A percentile compares a stretch with the other conserved stretches of the same genome.
Evolutionary conservation across 495 filamentous ascomycete genomes (phyloP).

Genomic region (Saxispiralis lemnorum): DNA sequence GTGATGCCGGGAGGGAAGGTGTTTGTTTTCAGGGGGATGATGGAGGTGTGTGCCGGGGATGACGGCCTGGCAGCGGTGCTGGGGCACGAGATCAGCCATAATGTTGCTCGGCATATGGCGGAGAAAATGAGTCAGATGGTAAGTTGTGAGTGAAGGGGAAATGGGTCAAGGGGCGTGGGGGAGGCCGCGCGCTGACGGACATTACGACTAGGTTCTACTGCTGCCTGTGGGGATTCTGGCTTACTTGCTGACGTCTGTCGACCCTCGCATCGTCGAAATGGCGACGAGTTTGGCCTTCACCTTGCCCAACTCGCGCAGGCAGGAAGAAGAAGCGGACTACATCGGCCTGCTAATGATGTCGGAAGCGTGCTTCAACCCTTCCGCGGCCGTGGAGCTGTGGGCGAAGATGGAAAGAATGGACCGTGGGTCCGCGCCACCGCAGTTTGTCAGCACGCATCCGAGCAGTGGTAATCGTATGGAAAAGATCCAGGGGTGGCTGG

Average conservation of each 20-base stretch:
- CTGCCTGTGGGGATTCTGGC: conserved; percentile 36
- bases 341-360: conserved; percentile 68
- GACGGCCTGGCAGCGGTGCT: conserved; percentile 69
- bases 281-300: conserved; percentile 45
- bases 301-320: conserved; percentile 51
- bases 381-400: conserved; percentile 60
- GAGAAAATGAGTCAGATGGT: conserved; percentile 54
- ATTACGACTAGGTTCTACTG: conserved; percentile 19
- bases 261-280: conserved; percentile 27
- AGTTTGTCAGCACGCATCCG: conserved; percentile 79
- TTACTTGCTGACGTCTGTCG: conserved; percentile 33
- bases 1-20: conserved; percentile 87
- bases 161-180: too few species aligned
- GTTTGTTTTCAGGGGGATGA: conserved; percentile 70
- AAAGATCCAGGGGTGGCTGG: conserved; percentile 45
- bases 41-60: conserved; percentile 53
- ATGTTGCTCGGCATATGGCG: conserved; percentile 59
- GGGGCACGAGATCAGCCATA: conserved; percentile 90
- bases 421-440: conserved; percentile 37
- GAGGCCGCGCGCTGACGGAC: too few species aligned
- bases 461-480: conserved; percentile 53
- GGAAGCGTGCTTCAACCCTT: conserved; percentile 53
- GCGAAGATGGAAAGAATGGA: conserved; percentile 50
- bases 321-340: conserved; percentile 66
- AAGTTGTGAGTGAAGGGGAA: conserved; percentile 1